These are phyloP conservation scores for Boletus eberwhitei DNA, from an alignment of 768 basidiomycete species.

Conservation along the genomic window DNA sequence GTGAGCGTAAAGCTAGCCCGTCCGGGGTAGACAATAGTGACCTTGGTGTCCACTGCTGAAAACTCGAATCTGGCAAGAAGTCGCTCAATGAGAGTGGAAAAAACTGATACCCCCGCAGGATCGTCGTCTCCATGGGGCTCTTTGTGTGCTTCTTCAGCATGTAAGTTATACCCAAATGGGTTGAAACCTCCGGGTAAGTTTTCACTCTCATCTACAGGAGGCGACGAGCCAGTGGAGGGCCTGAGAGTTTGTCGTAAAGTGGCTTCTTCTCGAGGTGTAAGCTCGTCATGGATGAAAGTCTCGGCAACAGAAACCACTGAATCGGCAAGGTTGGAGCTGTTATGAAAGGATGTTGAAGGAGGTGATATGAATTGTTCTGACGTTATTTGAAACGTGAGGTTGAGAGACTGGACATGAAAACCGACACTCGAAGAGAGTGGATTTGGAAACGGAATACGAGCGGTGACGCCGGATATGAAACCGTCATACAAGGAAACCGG, in stretches of 20 bases:
- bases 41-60: constrained; percentile 61
- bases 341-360: constrained; percentile 8
- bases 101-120: constrained; percentile 74
- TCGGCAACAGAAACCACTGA: constrained; percentile 85
- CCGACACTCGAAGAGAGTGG: constrained; percentile 72
- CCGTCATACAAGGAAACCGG: constrained; percentile 72
- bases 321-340: constrained; percentile 53
- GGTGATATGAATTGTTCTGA: constrained; percentile 18
- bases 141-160: constrained; percentile 35
- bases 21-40: constrained; percentile 66
- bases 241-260: constrained; percentile 68
- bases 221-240: constrained; percentile 35
- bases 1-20: constrained; percentile 59
- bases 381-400: constrained; percentile 59
- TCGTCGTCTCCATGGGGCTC: constrained; percentile 44
- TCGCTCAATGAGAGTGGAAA: constrained; percentile 76
- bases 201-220: constrained; percentile 34
- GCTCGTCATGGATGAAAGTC: constrained; percentile 81
- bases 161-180: constrained; percentile 39
- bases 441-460: constrained; percentile 82
- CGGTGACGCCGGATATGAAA: constrained; percentile 68
- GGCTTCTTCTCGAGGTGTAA: constrained; percentile 68
- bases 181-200: constrained; percentile 68
- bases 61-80: constrained; percentile 78
- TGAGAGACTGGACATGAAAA: constrained; percentile 63